Percentiles rank a stretch among this genome's conserved stretches.
Conservation (phyloP, 2,329 filamentous ascomycete genomes). For the Thelonectria blattea region DNA sequence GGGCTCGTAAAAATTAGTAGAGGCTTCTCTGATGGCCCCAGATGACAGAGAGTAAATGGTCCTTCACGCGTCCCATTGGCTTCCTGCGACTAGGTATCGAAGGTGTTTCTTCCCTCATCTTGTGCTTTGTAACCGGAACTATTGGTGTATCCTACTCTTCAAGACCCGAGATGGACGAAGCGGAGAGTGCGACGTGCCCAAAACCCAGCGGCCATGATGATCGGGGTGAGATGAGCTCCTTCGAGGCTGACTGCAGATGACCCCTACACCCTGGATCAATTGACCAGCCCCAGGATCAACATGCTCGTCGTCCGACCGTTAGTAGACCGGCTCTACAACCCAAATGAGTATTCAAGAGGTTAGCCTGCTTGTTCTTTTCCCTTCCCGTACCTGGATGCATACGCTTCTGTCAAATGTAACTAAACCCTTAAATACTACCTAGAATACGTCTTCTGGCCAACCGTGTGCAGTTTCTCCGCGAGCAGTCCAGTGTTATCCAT, state of each 20-base stretch:
- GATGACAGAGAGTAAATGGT: no score
- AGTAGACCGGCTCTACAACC: slow-evolving; percentile 71
- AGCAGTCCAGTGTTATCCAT: slow-evolving; percentile 69
- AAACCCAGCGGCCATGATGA: neutral
- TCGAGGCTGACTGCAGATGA: slow-evolving; percentile 42
- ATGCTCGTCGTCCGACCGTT: slow-evolving; percentile 69
- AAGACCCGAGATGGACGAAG: neutral
- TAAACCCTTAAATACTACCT: neutral
- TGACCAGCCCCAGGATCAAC: slow-evolving; percentile 72
- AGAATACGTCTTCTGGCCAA: slow-evolving; percentile 75
- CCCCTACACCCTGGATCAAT: slow-evolving; percentile 61
- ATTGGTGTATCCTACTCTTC: neutral
- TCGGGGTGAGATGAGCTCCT: neutral
- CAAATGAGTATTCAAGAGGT: slow-evolving; percentile 68
- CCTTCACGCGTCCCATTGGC: no score
- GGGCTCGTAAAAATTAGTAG: no score
- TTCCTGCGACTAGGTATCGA: neutral
- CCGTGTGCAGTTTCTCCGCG: slow-evolving; percentile 70
- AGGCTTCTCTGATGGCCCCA: no score
- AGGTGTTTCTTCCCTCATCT: neutral
- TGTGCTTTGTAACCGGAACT: neutral
- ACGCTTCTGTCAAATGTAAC: neutral
- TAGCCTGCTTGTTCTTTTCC: slow-evolving; percentile 28
- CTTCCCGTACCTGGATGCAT: neutral
- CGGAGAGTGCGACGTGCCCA: neutral